These are phyloP conservation scores for Lactuca sativa DNA, from an alignment of 129 eudicot species.

Conservation along the genomic window DNA sequence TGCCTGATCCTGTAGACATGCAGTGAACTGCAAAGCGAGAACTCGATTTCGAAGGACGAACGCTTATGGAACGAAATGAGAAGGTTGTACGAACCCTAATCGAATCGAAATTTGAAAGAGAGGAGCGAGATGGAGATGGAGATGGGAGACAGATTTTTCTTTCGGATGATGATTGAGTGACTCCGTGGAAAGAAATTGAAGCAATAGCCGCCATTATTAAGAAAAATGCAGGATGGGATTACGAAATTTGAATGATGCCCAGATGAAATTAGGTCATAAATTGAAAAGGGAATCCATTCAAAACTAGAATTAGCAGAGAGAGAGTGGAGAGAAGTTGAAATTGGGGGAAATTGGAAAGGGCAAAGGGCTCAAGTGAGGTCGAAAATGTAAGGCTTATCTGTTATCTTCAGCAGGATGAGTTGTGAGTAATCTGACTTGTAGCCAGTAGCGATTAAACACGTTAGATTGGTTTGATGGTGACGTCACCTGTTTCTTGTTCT, in stretches of 20 bases:
- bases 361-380: constrained; percentile 27
- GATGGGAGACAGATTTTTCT: constrained; percentile 36
- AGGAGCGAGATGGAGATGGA: constrained; percentile 33
- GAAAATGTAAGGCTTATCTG: constrained; percentile 43
- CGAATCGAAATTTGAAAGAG: constrained; percentile 34
- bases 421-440: constrained; percentile 18
- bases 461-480: constrained; percentile 25
- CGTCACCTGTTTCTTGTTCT: not conserved
- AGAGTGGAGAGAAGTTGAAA: not conserved
- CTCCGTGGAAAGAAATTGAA: constrained; percentile 49
- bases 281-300: not conserved
- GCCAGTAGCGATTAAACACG: constrained; percentile 35
- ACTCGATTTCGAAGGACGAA: constrained; percentile 36
- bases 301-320: constrained; percentile 10
- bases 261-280: constrained; percentile 9
- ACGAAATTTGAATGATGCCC: not conserved
- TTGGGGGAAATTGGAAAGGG: constrained; percentile 8
- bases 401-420: constrained; percentile 24
- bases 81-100: constrained; percentile 42
- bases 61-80: constrained; percentile 27
- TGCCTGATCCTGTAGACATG: constrained; percentile 70
- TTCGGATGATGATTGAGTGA: constrained; percentile 54
- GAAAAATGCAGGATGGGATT: constrained; percentile 6
- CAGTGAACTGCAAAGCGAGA: constrained; percentile 60
- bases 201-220: constrained; percentile 65